Evolutionary conservation across 768 basidiomycete genomes (phyloP).

Genomic region (Xerocomus spinulosus): DNA sequence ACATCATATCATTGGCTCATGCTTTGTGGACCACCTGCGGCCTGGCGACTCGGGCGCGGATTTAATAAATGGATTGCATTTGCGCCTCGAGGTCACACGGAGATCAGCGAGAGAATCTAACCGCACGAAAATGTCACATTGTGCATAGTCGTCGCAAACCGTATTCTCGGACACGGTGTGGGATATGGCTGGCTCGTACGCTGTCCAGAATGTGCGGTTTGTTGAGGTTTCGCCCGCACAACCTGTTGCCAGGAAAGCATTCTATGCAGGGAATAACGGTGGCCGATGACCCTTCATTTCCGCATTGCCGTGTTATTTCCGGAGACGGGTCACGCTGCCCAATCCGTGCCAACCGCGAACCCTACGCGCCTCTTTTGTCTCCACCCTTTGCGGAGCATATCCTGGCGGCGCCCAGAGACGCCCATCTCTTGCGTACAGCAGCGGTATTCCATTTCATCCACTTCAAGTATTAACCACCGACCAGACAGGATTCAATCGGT

Average conservation of each 20-base stretch:
- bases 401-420: neutral
- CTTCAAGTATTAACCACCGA: neutral
- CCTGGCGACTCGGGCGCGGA: conserved; percentile 3
- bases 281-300: neutral
- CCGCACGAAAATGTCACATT: neutral
- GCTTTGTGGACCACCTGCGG: conserved; percentile 3
- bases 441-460: neutral
- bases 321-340: neutral
- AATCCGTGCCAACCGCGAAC: neutral
- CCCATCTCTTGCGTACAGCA: neutral
- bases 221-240: neutral
- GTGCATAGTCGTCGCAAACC: neutral
- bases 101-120: neutral
- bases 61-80: conserved; percentile 2
- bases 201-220: neutral
- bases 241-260: neutral
- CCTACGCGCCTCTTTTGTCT: neutral
- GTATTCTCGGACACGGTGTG: neutral
- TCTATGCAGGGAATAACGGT: neutral
- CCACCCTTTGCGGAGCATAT: neutral
- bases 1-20: neutral
- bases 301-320: neutral
- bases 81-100: neutral
- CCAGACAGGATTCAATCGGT: neutral
- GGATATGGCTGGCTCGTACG: neutral